Conservation (phyloP, 2,329 filamentous ascomycete genomes). For the Fusarium sp. region DNA sequence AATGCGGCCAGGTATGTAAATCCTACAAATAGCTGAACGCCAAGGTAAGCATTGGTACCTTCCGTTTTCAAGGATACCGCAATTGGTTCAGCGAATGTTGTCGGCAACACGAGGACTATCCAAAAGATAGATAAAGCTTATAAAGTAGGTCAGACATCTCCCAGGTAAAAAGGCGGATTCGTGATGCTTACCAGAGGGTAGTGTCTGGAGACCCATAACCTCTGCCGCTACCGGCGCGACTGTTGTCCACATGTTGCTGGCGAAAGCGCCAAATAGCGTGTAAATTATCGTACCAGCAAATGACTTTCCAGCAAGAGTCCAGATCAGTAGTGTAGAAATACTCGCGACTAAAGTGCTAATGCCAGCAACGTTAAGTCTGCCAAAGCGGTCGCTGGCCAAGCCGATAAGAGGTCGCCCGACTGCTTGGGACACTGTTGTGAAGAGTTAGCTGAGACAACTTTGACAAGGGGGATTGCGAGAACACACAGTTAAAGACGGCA, state of each 20-base stretch:
- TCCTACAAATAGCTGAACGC: not conserved
- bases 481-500: not conserved
- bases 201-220: not conserved
- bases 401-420: not conserved
- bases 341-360: not conserved
- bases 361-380: not conserved
- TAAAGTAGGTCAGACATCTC: not conserved
- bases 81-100: not conserved
- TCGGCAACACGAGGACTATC: not conserved
- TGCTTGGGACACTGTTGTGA: not conserved
- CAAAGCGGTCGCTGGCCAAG: not conserved
- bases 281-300: not conserved
- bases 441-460: not conserved
- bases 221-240: not conserved
- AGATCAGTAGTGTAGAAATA: not conserved
- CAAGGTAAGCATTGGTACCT: not conserved
- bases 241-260: not conserved
- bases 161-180: not conserved
- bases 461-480: not conserved
- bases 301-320: not conserved
- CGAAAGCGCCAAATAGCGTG: not conserved
- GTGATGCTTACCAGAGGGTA: not conserved
- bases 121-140: not conserved
- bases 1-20: not conserved
- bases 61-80: not conserved